These are phyloP conservation scores for Cryphonectria japonica DNA, from an alignment of 2,329 filamentous ascomycete species.

Conservation along the genomic window DNA sequence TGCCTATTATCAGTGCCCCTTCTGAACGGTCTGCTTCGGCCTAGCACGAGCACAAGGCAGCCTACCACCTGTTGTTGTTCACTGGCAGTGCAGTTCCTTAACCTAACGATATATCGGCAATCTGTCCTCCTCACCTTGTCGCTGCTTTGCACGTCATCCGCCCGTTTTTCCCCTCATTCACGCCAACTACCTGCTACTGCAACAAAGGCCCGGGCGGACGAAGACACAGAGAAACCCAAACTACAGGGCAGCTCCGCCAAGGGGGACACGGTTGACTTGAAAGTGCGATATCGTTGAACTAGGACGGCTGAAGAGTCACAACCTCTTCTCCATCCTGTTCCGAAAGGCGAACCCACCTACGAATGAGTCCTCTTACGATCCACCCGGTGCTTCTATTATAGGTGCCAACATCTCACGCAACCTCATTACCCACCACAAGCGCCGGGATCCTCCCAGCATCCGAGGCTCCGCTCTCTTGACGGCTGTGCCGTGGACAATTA, in stretches of 20 bases:
- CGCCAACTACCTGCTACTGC: background rate
- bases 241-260: background rate
- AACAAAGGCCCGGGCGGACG: background rate
- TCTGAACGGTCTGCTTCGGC: conserved; percentile 12
- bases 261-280: conserved; percentile 4
- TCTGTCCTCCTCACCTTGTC: background rate
- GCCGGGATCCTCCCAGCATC: conserved; percentile 35
- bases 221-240: background rate
- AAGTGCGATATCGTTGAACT: conserved; percentile 34
- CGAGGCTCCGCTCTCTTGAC: conserved; percentile 24
- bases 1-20: conserved; percentile 16
- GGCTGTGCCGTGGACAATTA: conserved; percentile 29
- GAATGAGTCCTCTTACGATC: conserved; percentile 46
- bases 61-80: background rate
- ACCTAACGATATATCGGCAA: conserved; percentile 19
- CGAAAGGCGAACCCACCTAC: conserved; percentile 40
- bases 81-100: conserved; percentile 6
- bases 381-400: conserved; percentile 43
- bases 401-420: conserved; percentile 38
- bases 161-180: conserved; percentile 1
- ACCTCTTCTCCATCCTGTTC: conserved; percentile 48
- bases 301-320: conserved; percentile 50
- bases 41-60: background rate
- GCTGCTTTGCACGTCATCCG: conserved; percentile 2
- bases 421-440: conserved; percentile 37